A percentile compares a stretch with the other conserved stretches of the same genome.
phyloP scores from a whole-genome alignment of 208 protist species.

The Leptomonas seymouri region DNA sequence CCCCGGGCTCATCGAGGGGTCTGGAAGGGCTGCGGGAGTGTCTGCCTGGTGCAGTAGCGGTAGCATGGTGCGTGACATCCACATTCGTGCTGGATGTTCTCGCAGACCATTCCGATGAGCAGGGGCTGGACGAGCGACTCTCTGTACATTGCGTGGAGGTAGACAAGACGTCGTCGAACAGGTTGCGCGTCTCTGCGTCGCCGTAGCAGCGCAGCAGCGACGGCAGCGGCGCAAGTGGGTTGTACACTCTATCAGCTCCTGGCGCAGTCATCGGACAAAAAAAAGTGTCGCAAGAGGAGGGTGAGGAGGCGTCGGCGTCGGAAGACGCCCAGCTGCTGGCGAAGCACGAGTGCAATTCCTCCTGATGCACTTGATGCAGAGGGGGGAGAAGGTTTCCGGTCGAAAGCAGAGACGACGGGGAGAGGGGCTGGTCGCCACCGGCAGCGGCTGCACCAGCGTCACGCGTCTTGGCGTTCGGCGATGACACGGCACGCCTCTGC shows the following conservation, averaged over 20 bases:
- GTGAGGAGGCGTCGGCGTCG: neutral
- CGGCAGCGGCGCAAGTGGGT: slow-evolving; percentile 22
- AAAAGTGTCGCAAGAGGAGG: neutral
- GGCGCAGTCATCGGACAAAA: slow-evolving; percentile 22
- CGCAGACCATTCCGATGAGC: slow-evolving; percentile 32
- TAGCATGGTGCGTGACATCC: too few relatives aligned
- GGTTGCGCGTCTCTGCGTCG: slow-evolving; percentile 3
- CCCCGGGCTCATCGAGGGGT: neutral
- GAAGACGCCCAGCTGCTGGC: slow-evolving; percentile 16
- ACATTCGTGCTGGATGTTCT: slow-evolving; percentile 4
- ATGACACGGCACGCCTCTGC: neutral
- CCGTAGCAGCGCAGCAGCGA: slow-evolving; percentile 34
- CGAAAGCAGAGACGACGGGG: neutral
- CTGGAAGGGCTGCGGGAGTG: neutral
- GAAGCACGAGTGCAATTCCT: slow-evolving; percentile 5
- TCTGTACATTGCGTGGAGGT: slow-evolving; percentile 17
- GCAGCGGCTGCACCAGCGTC: neutral
- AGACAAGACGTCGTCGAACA: slow-evolving; percentile 21
- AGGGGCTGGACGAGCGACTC: slow-evolving; percentile 21
- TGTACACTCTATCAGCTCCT: slow-evolving; percentile 9
- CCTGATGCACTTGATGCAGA: neutral
- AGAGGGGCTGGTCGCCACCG: neutral
- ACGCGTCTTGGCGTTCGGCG: neutral
- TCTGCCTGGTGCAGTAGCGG: neutral
- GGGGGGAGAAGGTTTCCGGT: neutral